A percentile compares a stretch with the other conserved stretches of the same genome.
phyloP scores from a whole-genome alignment of 768 basidiomycete genomes.

The Lentinula sp. region DNA sequence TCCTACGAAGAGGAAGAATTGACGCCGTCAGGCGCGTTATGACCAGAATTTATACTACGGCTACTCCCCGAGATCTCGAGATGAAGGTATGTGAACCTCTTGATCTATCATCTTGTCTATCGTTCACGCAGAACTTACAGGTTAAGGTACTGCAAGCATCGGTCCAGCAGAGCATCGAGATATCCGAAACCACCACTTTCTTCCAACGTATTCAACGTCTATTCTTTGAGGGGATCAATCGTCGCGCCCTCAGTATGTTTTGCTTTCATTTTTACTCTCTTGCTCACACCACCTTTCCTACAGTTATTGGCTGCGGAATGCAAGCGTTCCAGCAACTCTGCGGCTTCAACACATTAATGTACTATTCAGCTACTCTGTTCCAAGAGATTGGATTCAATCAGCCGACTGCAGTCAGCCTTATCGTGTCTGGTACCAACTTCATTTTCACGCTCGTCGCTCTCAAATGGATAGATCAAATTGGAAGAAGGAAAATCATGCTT shows the following conservation, averaged over 20 bases:
- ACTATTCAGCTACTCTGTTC: conserved; percentile 74
- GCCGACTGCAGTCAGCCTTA: conserved; percentile 75
- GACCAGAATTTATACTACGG: conserved; percentile 62
- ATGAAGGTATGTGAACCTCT: conserved; percentile 40
- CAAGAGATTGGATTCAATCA: conserved; percentile 77
- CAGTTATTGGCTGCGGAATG: conserved; percentile 74
- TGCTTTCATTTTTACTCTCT: neutral
- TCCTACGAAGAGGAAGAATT: conserved; percentile 50
- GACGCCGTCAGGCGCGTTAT: conserved; percentile 50
- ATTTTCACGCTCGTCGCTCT: conserved; percentile 73
- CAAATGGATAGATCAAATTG: conserved; percentile 67
- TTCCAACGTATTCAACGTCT: conserved; percentile 49
- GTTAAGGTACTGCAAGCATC: conserved; percentile 54
- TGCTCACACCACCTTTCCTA: neutral
- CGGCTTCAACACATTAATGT: conserved; percentile 75
- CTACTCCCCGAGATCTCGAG: conserved; percentile 58
- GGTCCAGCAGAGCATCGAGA: conserved; percentile 57
- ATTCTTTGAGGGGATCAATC: conserved; percentile 49
- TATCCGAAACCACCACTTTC: conserved; percentile 58
- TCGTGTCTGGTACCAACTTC: conserved; percentile 76
- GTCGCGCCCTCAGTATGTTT: conserved; percentile 60
- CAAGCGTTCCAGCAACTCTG: conserved; percentile 83
- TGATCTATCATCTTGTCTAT: neutral
- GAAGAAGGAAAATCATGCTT: conserved; percentile 65
- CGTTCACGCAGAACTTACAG: conserved; percentile 18